A percentile compares a stretch with the other conserved stretches of the same genome.
These are phyloP conservation scores for Scedosporium aurantiacum DNA, from an alignment of 2,329 filamentous ascomycete genomes.

Conservation along the genomic window DNA sequence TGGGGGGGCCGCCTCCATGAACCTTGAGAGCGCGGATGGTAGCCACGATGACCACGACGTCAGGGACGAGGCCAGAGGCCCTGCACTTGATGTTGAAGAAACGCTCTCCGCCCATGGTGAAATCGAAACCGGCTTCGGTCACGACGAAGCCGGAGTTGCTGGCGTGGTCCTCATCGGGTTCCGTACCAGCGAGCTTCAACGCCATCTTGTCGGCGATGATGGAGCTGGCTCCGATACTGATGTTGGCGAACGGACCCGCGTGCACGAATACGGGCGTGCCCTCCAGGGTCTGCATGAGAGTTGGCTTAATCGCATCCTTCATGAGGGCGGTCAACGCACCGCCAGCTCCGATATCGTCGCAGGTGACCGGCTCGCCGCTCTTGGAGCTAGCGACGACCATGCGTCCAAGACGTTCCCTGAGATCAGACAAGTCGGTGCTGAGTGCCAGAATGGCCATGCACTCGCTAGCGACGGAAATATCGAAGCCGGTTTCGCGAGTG, in stretches of 20 bases:
- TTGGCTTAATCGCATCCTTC: slow-evolving; percentile 98
- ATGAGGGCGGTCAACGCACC: slow-evolving; percentile 90
- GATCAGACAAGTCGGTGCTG: slow-evolving; percentile 74
- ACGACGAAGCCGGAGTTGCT: slow-evolving; percentile 85
- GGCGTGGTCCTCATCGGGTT: slow-evolving; percentile 75
- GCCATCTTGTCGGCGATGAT: slow-evolving; percentile 92
- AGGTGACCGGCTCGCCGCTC: slow-evolving; percentile 82
- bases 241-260: slow-evolving; percentile 95
- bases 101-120: slow-evolving; percentile 98
- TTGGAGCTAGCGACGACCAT: slow-evolving; percentile 92
- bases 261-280: slow-evolving; percentile 97
- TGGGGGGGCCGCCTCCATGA: slow-evolving; percentile 91
- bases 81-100: slow-evolving; percentile 99
- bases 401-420: slow-evolving; percentile 83
- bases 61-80: slow-evolving; percentile 81
- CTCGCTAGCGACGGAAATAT: slow-evolving; percentile 95
- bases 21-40: slow-evolving; percentile 95
- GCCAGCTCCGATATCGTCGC: slow-evolving; percentile 86
- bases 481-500: slow-evolving; percentile 82
- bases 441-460: slow-evolving; percentile 97
- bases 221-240: slow-evolving; percentile 92
- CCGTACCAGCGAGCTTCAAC: slow-evolving; percentile 88
- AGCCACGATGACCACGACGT: slow-evolving; percentile 89
- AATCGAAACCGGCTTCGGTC: slow-evolving; percentile 96
- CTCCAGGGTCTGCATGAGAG: slow-evolving; percentile 96